Percentiles rank a stretch among this genome's conserved stretches.
Conservation (phyloP, 2,329 filamentous ascomycete genomes). For the Alternaria burnsii region DNA sequence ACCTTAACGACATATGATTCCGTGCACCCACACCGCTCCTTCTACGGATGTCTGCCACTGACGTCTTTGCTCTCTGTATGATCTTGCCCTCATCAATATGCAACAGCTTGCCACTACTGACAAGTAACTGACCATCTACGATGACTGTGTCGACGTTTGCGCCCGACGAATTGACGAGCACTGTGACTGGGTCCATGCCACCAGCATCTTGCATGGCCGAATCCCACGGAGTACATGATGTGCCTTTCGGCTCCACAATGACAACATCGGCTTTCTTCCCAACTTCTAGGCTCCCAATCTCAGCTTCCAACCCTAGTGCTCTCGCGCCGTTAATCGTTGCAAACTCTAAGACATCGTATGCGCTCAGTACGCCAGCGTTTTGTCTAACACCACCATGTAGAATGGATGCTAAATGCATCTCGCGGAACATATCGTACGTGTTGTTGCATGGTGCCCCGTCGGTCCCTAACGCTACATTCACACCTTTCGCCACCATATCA, state of each 20-base stretch:
- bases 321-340: constrained; percentile 38
- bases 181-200: constrained; percentile 51
- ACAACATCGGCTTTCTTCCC: constrained; percentile 57
- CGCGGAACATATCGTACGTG: constrained; percentile 41
- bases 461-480: constrained; percentile 31
- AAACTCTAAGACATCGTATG: constrained; percentile 32
- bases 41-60: constrained; percentile 22
- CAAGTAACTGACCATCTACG: constrained; percentile 27
- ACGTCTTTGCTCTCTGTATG: constrained; percentile 19
- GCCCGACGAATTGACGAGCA: constrained; percentile 24
- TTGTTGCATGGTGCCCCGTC: constrained; percentile 44
- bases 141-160: constrained; percentile 27
- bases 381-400: constrained; percentile 27
- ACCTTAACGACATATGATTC: constrained; percentile 38
- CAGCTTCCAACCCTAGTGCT: constrained; percentile 44
- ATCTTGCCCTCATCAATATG: constrained; percentile 16
- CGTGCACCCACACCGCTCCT: constrained; percentile 28
- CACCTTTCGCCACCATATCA: constrained; percentile 28
- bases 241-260: constrained; percentile 39
- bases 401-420: constrained; percentile 37
- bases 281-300: constrained; percentile 52
- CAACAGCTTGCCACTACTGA: constrained; percentile 20
- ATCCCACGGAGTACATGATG: constrained; percentile 53
- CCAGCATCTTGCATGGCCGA: constrained; percentile 34
- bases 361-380: constrained; percentile 26